Evolutionary conservation across 164 flowering plant species (phyloP), one percentile per base, ranked within the genome.

Genomic region (Piper betle): DNA sequence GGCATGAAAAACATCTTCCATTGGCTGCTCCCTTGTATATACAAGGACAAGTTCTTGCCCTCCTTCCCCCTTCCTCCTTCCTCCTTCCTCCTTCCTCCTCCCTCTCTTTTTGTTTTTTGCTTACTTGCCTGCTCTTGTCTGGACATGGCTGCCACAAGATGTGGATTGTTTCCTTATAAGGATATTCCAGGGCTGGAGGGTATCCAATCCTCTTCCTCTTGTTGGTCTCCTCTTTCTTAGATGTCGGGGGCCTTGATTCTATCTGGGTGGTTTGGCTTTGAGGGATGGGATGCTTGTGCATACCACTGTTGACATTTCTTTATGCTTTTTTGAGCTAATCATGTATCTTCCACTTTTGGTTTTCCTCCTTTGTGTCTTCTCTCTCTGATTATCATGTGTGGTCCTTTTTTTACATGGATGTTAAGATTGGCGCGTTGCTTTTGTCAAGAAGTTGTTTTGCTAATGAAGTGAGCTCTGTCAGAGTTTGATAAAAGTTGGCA

Each of bases 1-100:
- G 16, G 60, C 60, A 39, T 39, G 60, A 37, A 58, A 39, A 39
- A 1, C 19, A 17, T 17, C 18, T 17, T 18, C 17, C 60, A 58
- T 16, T 58, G 60, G 60, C 60, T 12, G 60, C 42, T 15, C 9
- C 3, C 60, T 39, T 17, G 48, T 58, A 58, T 58, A 39, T 58
- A 43, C 3, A 2, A 4, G 3, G 19, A 58, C 48, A 39, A 25
- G 33, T 2, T 39, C 60, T 38, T 38, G 18, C 16, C 48, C 60
- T 39, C 15, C 25, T 19, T 58, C 60, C 39, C 60, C 37, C 60
- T 58, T 38, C 33, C 58, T n/a, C n/a, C n/a, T n/a, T n/a, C n/a
- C n/a, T 56, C n/a, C 58, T 56, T 38, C 48, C 60, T 39, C 15
- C 25, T 46, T 58, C 46, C 39, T n/a, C n/a, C 19, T 4, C 20